Percentiles rank a stretch among this genome's conserved stretches.
These are phyloP conservation scores for Lachnellula arida DNA, from an alignment of 2,329 filamentous ascomycete species.

Conservation along the genomic window DNA sequence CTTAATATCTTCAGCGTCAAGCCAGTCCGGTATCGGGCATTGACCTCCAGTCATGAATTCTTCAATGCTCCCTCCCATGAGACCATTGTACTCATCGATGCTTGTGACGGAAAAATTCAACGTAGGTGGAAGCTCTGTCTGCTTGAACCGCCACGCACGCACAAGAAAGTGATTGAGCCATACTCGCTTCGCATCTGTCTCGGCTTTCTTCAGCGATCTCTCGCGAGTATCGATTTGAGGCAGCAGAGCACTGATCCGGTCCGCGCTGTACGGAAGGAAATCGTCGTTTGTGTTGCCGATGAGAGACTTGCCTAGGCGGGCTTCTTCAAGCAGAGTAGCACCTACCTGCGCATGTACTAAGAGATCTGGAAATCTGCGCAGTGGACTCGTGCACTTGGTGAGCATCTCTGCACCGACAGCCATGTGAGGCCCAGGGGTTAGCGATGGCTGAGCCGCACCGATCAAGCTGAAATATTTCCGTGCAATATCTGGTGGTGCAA, in stretches of 20 bases:
- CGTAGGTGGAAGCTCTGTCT: constrained; percentile 42
- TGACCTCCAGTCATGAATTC: constrained; percentile 9
- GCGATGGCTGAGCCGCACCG: constrained; percentile 49
- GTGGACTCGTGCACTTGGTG: constrained; percentile 58
- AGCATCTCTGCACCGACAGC: constrained; percentile 57
- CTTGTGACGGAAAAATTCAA: constrained; percentile 33
- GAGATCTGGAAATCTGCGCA: constrained; percentile 61
- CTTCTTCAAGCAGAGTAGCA: constrained; percentile 47
- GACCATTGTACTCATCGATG: background rate
- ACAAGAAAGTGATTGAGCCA: constrained; percentile 58
- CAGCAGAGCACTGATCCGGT: constrained; percentile 24
- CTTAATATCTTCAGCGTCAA: constrained; percentile 36
- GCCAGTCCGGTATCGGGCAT: constrained; percentile 9
- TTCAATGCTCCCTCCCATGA: background rate
- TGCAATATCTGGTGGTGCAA: constrained; percentile 7
- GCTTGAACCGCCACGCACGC: constrained; percentile 52
- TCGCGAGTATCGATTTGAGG: constrained; percentile 27
- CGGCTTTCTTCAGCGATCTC: constrained; percentile 15
- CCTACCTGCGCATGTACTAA: constrained; percentile 65
- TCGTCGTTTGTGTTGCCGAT: constrained; percentile 29
- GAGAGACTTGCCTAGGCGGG: constrained; percentile 33
- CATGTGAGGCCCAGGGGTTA: constrained; percentile 50
- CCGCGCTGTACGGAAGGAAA: constrained; percentile 30
- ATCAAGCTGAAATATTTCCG: constrained; percentile 33
- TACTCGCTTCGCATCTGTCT: constrained; percentile 35